Percentiles rank a stretch among this genome's conserved stretches.
These are phyloP conservation scores for Euclidium syriacum DNA, from an alignment of 345 rosid species.

Conservation along the genomic window DNA sequence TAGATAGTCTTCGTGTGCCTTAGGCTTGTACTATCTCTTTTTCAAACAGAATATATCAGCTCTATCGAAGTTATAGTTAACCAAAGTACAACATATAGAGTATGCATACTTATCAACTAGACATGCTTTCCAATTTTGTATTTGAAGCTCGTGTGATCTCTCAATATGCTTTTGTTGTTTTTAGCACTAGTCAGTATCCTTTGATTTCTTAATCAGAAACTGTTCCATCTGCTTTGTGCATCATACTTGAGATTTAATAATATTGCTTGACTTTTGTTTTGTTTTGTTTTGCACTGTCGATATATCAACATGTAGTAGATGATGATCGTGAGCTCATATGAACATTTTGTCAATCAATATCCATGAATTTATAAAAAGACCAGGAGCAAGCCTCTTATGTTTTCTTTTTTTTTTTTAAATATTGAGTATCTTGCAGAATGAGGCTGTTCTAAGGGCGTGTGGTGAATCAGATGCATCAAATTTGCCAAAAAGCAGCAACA, in stretches of 20 bases:
- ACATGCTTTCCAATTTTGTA: neutral
- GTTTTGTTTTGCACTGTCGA: neutral
- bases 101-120: neutral
- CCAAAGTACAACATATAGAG: neutral
- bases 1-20: too few relatives aligned
- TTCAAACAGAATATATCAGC: neutral
- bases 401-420: neutral
- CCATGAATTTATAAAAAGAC: neutral
- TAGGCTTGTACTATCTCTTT: neutral
- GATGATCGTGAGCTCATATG: neutral
- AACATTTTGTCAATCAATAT: neutral
- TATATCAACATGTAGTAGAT: neutral
- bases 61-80: neutral
- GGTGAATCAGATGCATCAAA: conserved; percentile 43
- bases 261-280: too few relatives aligned
- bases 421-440: conserved; percentile 44
- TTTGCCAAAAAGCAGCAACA: conserved; percentile 14
- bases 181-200: neutral
- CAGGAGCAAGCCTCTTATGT: neutral
- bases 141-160: neutral
- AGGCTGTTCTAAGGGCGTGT: conserved; percentile 64
- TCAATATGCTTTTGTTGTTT: neutral
- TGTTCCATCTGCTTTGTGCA: too few relatives aligned
- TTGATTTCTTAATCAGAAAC: too few relatives aligned
- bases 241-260: too few relatives aligned